Evolutionary conservation across 495 filamentous ascomycete genomes (phyloP).

Genomic region (Aspergillus avenaceus): DNA sequence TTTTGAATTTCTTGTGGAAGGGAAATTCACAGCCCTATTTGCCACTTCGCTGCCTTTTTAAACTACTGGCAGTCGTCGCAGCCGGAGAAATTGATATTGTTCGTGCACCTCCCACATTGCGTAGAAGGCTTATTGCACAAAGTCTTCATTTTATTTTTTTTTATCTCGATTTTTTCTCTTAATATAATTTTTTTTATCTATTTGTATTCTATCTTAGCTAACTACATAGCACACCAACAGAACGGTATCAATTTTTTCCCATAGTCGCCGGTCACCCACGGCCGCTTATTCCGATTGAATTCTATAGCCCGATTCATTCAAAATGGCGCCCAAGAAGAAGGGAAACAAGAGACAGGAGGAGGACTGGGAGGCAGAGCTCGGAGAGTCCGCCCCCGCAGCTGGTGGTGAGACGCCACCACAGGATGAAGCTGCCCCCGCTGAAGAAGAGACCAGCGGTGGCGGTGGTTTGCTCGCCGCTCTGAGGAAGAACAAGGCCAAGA

Average conservation of each 20-base stretch:
- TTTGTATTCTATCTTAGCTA: neutral
- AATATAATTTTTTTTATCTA: neutral
- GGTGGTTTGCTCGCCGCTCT: slow-evolving; percentile 76
- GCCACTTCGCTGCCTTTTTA: slow-evolving; percentile 10
- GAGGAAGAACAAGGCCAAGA: slow-evolving; percentile 86
- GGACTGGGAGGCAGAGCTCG: slow-evolving; percentile 96
- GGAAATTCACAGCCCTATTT: slow-evolving; percentile 10
- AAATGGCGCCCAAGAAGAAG: slow-evolving; percentile 90
- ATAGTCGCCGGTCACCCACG: neutral
- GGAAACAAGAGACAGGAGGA: slow-evolving; percentile 81
- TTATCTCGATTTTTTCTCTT: neutral
- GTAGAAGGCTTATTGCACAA: neutral
- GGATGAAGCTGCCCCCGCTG: slow-evolving; percentile 41
- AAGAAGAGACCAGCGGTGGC: slow-evolving; percentile 51
- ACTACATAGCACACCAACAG: no score
- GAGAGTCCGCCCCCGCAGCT: slow-evolving; percentile 60
- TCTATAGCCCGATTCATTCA: slow-evolving; percentile 3
- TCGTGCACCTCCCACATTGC: slow-evolving; percentile 10
- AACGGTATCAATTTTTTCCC: no score
- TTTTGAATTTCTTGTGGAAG: slow-evolving; percentile 10
- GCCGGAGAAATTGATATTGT: slow-evolving; percentile 8
- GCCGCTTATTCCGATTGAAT: neutral
- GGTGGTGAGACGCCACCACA: slow-evolving; percentile 43
- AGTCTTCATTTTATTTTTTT: neutral
- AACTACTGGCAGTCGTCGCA: slow-evolving; percentile 10